A percentile compares a stretch with the other conserved stretches of the same genome.
These are phyloP conservation scores for Phytophthora nicotianae DNA, from an alignment of 352 stramenopile species.

Conservation along the genomic window DNA sequence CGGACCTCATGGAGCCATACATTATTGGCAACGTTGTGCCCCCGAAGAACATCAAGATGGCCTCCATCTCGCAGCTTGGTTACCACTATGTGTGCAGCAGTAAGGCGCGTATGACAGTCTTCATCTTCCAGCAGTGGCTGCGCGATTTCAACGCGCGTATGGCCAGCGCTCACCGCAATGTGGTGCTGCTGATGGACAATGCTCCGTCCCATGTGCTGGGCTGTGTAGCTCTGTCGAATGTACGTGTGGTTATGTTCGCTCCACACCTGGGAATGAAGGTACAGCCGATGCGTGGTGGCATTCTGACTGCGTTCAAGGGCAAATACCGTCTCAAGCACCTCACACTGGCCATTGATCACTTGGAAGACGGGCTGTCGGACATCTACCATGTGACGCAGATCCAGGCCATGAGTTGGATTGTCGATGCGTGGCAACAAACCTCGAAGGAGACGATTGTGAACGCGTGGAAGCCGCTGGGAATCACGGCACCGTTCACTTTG, in stretches of 20 bases:
- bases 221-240: constrained; percentile 84
- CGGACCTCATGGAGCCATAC: constrained; percentile 85
- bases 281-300: constrained; percentile 85
- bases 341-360: constrained; percentile 81
- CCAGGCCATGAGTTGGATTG: constrained; percentile 88
- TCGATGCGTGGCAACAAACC: constrained; percentile 82
- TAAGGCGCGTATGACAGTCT: constrained; percentile 86
- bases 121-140: constrained; percentile 90
- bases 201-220: constrained; percentile 83
- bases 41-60: constrained; percentile 82
- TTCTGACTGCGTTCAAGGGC: constrained; percentile 84
- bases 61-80: constrained; percentile 77
- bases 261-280: constrained; percentile 86
- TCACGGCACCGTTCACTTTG: constrained; percentile 68
- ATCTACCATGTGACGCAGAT: constrained; percentile 87
- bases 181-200: constrained; percentile 88
- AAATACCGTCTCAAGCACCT: constrained; percentile 89
- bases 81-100: constrained; percentile 89
- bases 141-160: constrained; percentile 88
- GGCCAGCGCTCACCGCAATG: constrained; percentile 81
- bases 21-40: constrained; percentile 80
- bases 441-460: constrained; percentile 80
- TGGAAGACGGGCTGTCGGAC: constrained; percentile 77
- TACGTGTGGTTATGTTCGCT: constrained; percentile 87
- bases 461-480: constrained; percentile 77